A percentile compares a stretch with the other conserved stretches of the same genome.
phyloP scores from a whole-genome alignment of 768 basidiomycete species.

The Macrolepiota albuminosa region DNA sequence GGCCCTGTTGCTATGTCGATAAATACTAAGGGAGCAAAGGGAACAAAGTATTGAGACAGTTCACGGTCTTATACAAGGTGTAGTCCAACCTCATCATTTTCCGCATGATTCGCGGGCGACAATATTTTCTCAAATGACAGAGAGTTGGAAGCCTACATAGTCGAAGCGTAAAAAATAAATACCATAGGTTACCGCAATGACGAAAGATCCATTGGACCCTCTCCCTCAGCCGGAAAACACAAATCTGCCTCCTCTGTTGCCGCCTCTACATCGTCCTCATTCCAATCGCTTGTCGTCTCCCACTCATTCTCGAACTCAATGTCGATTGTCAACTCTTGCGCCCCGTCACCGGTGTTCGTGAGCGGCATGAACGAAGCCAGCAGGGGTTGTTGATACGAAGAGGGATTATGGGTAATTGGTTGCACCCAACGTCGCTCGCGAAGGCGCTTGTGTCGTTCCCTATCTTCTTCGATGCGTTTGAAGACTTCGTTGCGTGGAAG shows the following conservation, averaged over 20 bases:
- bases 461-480: conserved; percentile 87
- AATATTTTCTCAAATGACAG: too few relatives aligned
- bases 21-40: too few relatives aligned
- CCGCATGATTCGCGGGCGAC: too few relatives aligned
- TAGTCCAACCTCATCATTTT: too few relatives aligned
- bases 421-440: conserved; percentile 93
- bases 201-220: too few relatives aligned
- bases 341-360: conserved; percentile 44
- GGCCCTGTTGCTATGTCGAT: too few relatives aligned
- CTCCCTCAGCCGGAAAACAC: conserved; percentile 55
- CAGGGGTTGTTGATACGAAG: conserved; percentile 35
- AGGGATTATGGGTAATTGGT: conserved; percentile 52
- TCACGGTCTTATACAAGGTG: too few relatives aligned
- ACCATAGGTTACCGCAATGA: too few relatives aligned
- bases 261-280: conserved; percentile 82
- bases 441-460: conserved; percentile 88
- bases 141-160: too few relatives aligned
- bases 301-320: conserved; percentile 89
- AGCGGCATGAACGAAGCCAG: conserved; percentile 61
- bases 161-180: too few relatives aligned
- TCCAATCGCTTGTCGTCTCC: conserved; percentile 89
- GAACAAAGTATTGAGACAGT: too few relatives aligned
- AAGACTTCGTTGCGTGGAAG: conserved; percentile 69
- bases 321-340: conserved; percentile 61
- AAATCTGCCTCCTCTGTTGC: conserved; percentile 64